A percentile compares a stretch with the other conserved stretches of the same genome.
phyloP scores from a whole-genome alignment of 1,284 basidiomycete species.

The Naganishia albida region DNA sequence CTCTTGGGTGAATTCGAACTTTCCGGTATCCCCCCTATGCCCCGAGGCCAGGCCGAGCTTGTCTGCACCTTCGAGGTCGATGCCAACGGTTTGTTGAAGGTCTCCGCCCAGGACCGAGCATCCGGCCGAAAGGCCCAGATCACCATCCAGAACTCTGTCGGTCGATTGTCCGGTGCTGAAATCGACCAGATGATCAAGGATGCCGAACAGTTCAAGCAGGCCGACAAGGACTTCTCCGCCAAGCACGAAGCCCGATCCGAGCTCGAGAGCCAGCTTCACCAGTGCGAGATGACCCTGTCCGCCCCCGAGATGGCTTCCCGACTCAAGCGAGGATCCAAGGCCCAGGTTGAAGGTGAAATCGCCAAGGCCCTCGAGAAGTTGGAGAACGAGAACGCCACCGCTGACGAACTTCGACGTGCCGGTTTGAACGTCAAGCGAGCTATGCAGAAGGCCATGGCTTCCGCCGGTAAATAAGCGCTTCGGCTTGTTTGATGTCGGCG shows the following conservation, averaged over 20 bases:
- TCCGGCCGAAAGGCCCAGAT: slow-evolving; percentile 96
- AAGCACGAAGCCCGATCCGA: slow-evolving; percentile 95
- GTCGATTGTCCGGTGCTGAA: slow-evolving; percentile 88
- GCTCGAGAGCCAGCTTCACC: slow-evolving; percentile 92
- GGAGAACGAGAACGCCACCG: slow-evolving; percentile 87
- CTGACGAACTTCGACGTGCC: slow-evolving; percentile 90
- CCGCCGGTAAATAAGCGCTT: slow-evolving; percentile 43
- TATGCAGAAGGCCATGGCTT: slow-evolving; percentile 81
- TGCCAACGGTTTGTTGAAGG: slow-evolving; percentile 91
- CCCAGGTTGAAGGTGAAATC: slow-evolving; percentile 90
- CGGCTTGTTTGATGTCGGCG: slow-evolving; percentile 4
- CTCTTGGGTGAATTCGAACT: slow-evolving; percentile 97
- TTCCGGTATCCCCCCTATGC: slow-evolving; percentile 93
- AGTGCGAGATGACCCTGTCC: slow-evolving; percentile 88
- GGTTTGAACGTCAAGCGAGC: slow-evolving; percentile 90
- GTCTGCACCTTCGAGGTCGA: slow-evolving; percentile 97
- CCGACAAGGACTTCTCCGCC: slow-evolving; percentile 94
- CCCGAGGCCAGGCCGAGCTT: slow-evolving; percentile 92
- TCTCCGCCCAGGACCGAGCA: slow-evolving; percentile 89
- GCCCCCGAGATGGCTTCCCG: slow-evolving; percentile 94
- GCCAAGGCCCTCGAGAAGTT: slow-evolving; percentile 94
- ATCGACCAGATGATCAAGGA: slow-evolving; percentile 99
- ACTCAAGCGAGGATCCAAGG: slow-evolving; percentile 91
- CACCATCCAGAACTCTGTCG: slow-evolving; percentile 78
- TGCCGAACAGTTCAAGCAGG: slow-evolving; percentile 91